Evolutionary conservation across 768 basidiomycete species (phyloP), one percentile per base, ranked within the genome.

Genomic region (Butyriboletus loyo): DNA sequence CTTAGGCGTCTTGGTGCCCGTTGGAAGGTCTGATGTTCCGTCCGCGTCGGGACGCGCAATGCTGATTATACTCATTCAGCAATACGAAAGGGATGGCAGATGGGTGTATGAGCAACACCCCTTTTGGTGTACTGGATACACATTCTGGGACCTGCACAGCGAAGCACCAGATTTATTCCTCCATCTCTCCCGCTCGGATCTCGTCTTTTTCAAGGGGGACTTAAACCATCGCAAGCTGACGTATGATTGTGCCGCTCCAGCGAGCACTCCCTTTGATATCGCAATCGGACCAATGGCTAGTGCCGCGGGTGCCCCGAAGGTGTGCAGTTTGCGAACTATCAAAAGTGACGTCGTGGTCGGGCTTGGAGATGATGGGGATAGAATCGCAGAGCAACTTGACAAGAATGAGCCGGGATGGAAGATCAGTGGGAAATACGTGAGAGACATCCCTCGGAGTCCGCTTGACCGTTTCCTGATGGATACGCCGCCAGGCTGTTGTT

Each of bases 41-140:
- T 39, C 35, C 14, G 7, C 19, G 46, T 46, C 4, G 25, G 32
- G 31, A 14, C 36, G 46, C 25, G 7, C 2, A 28, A 37, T 44
- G 30, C 8, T 63, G 45, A 67, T 9, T 19, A 34, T 13, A 14
- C 28, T 39, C 17, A 17, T 46, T 41, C 31, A 90, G 88, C 80
- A 92, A 83, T 97, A 97, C 66, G 92, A 92, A 71, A 87, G 81
- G 66, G 87, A 96, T 66, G 91, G 92, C 34, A 91, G 83, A 74
- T 96, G 92, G 91, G 83, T 92, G 30, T 96, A 95, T 67, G 93
- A 97, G 69, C 88, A 92, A 62, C 92, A 94, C 61, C 87, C 90
- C 10, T 93, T 91, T 78, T 93, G 91, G 91, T 93, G 91, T 68
- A 91, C 92, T n/a, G 94, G 93, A 7, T 95, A 91, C 74, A 95